phyloP scores from a whole-genome alignment of 345 rosid genomes.

The Arabidopsis arenosa region DNA sequence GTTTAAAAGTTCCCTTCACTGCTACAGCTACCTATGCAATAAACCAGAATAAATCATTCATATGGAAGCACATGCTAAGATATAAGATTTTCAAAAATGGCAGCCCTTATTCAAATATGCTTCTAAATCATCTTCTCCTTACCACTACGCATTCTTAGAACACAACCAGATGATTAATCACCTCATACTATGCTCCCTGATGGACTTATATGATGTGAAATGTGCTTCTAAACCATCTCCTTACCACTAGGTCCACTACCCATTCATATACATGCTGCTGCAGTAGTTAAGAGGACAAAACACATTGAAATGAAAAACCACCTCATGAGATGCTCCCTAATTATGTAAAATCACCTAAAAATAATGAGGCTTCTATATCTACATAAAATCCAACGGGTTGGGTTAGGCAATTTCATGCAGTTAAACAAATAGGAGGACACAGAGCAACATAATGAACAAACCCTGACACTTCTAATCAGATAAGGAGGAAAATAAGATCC shows the following conservation, averaged over 20 bases:
- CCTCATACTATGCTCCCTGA: conserved; percentile 19
- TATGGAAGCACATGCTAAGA: neutral
- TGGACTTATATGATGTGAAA: conserved; percentile 10
- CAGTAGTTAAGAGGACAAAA: conserved; percentile 5
- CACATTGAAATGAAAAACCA: conserved; percentile 19
- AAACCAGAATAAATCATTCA: conserved; percentile 4
- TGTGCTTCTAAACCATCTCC: conserved; percentile 22
- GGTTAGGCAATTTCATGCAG: conserved; percentile 29
- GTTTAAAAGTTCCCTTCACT: neutral
- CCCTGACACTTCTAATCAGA: neutral
- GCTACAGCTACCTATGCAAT: conserved; percentile 8
- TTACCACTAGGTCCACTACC: conserved; percentile 27
- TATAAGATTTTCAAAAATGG: conserved; percentile 22
- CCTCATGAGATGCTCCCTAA: conserved; percentile 23
- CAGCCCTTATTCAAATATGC: neutral
- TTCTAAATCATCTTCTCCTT: conserved; percentile 19
- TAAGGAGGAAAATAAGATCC: conserved; percentile 14
- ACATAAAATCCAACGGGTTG: conserved; percentile 22
- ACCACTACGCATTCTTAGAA: conserved; percentile 6
- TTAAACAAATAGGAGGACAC: conserved; percentile 1
- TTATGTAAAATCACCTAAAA: conserved; percentile 16
- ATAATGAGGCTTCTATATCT: conserved; percentile 25
- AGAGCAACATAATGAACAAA: conserved; percentile 18
- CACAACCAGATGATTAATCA: conserved; percentile 1
- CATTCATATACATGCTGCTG: conserved; percentile 8